phyloP scores from a whole-genome alignment of 2,329 filamentous ascomycete genomes.

The Phaeosphaeriaceae sp. region DNA sequence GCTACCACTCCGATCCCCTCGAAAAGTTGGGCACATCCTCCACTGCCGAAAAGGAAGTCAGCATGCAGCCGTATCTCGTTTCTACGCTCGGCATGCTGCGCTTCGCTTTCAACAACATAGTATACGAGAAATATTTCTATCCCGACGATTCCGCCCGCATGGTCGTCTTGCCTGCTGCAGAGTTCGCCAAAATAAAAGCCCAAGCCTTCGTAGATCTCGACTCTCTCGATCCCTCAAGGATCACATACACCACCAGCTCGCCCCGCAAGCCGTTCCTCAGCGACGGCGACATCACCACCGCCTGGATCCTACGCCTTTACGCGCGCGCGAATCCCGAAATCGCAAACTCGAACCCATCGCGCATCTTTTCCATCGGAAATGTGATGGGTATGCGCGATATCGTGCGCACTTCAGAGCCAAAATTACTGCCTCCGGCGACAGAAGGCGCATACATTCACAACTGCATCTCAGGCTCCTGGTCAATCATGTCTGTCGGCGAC shows the following conservation, averaged over 20 bases:
- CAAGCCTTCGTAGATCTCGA: constrained; percentile 18
- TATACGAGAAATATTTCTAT: constrained; percentile 24
- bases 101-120: constrained; percentile 17
- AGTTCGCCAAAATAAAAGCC: constrained; percentile 18
- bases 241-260: constrained; percentile 14
- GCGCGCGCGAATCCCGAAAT: constrained; percentile 11
- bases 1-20: constrained; percentile 28
- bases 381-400: constrained; percentile 33
- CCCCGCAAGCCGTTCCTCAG: constrained; percentile 24
- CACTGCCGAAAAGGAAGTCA: constrained; percentile 16
- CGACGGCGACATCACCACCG: constrained; percentile 26
- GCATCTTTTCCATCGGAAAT: constrained; percentile 30
- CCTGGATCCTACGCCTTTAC: constrained; percentile 19
- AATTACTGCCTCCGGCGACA: constrained; percentile 14
- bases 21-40: constrained; percentile 10
- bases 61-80: constrained; percentile 12
- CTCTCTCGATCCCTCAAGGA: not conserved
- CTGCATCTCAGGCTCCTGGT: constrained; percentile 6
- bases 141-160: constrained; percentile 11
- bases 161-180: constrained; percentile 19
- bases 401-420: constrained; percentile 10
- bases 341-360: not conserved
- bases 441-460: constrained; percentile 24
- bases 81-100: constrained; percentile 10
- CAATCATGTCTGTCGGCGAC: constrained; percentile 16